phyloP scores from a whole-genome alignment of 768 basidiomycete species.

The Xanthoconium stramineum region DNA sequence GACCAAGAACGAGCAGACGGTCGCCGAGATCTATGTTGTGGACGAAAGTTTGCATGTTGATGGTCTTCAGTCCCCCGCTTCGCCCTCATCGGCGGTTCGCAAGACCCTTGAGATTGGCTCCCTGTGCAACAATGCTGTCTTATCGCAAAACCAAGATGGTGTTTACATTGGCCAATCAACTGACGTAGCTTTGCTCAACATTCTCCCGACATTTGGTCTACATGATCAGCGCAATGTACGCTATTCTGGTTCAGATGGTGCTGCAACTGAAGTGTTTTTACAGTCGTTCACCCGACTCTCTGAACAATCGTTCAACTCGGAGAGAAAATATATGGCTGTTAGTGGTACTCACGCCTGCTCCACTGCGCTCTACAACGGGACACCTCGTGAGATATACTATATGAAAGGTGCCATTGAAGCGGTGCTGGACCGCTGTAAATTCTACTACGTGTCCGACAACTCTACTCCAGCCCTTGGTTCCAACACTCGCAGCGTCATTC shows the following conservation, averaged over 20 bases:
- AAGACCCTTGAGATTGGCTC: conserved; percentile 81
- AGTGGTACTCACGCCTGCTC: conserved; percentile 59
- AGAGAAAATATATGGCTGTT: conserved; percentile 91
- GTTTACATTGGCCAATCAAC: conserved; percentile 84
- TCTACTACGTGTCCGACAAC: conserved; percentile 87
- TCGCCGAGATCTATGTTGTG: conserved; percentile 82
- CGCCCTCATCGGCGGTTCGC: conserved; percentile 62
- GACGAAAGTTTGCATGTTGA: conserved; percentile 77
- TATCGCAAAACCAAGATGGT: conserved; percentile 62
- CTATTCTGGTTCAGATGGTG: conserved; percentile 3
- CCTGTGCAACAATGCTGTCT: conserved; percentile 85
- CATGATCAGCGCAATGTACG: conserved; percentile 70
- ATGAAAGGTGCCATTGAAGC: conserved; percentile 91
- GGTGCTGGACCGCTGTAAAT: conserved; percentile 81
- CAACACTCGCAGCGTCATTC: conserved; percentile 63
- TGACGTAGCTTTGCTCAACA: conserved; percentile 87
- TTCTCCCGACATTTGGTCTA: conserved; percentile 62
- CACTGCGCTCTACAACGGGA: conserved; percentile 26
- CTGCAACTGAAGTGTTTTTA: not conserved
- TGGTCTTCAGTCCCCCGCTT: conserved; percentile 37
- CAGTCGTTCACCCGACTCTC: conserved; percentile 68
- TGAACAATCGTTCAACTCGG: conserved; percentile 90
- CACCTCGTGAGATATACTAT: conserved; percentile 74
- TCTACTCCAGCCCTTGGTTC: conserved; percentile 79
- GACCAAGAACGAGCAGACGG: conserved; percentile 95